Base-by-base conservation (phyloP, 345 rosid species). In the Populus euphratica region DNA sequence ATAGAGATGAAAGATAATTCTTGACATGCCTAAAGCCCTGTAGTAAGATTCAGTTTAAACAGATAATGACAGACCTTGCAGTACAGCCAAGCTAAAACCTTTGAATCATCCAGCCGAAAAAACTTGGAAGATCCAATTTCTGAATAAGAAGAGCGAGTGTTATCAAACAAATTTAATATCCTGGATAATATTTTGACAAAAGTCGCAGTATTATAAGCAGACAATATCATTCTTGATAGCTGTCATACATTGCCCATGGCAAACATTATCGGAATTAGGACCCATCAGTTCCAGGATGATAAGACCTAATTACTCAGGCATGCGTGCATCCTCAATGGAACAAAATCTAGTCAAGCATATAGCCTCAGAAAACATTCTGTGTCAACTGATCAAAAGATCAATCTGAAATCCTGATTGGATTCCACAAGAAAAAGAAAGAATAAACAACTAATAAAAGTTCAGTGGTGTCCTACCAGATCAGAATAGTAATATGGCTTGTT, bases 31-130 rank as follows among this genome's bases (percentile, higher is more conserved):
- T 17, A 78, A 47, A 63, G 62, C 27, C 12, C 39, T 10, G 17
- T 5, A 36, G 33, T 33, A 23, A 50, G 73, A 54, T 49, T 20
- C 69, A 38, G 23, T 59, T 50, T 27, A 27, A 75, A 69, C 21
- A 62, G 35, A 29, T 54, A 75, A 84, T 83, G 71, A 63, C 87
- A 68, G 50, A 92, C 97, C 98, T 95, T 95, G 83, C 69, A 88
- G 35, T 64, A 73, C 77, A 94, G 86, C 99, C 99, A 95, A 69
- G 90, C 83, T 79, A 95, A 73, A 64, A 93, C 94, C 84, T 90
- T 95, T 14, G 86, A 77, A 83, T 93, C 93, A 72, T 91, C 92
- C 72, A 95, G 97, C 81, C 98, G 91, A 78, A 89, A 93, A 82
- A 91, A 91, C 67, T 82, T 91, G 77, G 86, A 79, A 8, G 93